Percentiles rank a stretch among this genome's conserved stretches.
Conservation (phyloP, 164 flowering plant genomes). For the Echeveria elegans region DNA sequence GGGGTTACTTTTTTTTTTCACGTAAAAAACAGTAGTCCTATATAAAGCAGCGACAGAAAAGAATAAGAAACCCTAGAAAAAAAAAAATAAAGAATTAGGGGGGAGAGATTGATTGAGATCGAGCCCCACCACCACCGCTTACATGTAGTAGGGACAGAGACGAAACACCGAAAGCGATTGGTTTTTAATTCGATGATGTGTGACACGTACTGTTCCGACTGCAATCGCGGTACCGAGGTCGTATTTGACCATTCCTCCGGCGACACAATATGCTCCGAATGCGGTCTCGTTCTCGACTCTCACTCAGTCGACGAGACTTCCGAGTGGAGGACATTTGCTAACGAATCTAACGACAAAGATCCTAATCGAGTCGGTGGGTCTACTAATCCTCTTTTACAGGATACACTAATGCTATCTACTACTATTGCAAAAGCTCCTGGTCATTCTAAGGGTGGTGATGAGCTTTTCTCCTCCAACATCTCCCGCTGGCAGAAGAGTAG, state of each 20-base stretch:
- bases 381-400: conserved; percentile 34
- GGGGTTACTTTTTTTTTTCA: no score
- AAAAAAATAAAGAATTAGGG: no score
- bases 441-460: conserved; percentile 25
- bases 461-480: conserved; percentile 27
- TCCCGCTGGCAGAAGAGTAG: conserved; percentile 46
- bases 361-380: conserved; percentile 44
- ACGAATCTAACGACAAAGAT: conserved; percentile 40
- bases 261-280: conserved; percentile 46
- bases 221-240: conserved; percentile 40
- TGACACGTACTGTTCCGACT: conserved; percentile 36
- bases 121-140: no score
- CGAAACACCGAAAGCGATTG: no score
- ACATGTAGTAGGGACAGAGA: no score
- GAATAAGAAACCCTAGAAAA: no score
- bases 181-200: conserved; percentile 13
- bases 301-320: conserved; percentile 50
- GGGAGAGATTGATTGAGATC: no score
- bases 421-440: conserved; percentile 42
- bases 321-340: conserved; percentile 51
- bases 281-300: conserved; percentile 41
- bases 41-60: no score
- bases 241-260: conserved; percentile 52
- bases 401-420: conserved; percentile 33
- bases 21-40: no score